Evolutionary conservation across 2,329 filamentous ascomycete genomes (phyloP).

Genomic region (Fusarium siculi): DNA sequence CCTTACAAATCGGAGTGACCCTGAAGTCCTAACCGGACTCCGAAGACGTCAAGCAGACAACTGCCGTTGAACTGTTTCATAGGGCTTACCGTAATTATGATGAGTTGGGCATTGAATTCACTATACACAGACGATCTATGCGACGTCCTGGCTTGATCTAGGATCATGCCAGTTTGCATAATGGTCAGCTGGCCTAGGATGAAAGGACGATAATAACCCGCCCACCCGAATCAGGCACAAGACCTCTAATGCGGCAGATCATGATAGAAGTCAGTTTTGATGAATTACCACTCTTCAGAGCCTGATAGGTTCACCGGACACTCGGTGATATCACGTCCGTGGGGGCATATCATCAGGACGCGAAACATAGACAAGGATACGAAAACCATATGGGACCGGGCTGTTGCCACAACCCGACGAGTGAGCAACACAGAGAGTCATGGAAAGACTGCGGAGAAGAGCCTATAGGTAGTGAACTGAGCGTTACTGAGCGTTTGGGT

Average conservation of each 20-base stretch:
- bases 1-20: neutral
- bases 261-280: neutral
- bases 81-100: neutral
- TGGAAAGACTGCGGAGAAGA: neutral
- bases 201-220: neutral
- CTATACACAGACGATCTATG: neutral
- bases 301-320: neutral
- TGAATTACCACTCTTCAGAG: neutral
- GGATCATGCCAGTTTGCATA: neutral
- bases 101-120: neutral
- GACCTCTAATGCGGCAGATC: neutral
- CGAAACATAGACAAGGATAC: slow-evolving; percentile 4
- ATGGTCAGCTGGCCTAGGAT: neutral
- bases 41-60: neutral
- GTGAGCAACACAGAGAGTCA: neutral
- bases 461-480: neutral
- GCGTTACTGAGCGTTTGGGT: neutral
- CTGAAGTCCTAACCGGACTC: neutral
- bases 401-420: neutral
- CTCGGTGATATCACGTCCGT: neutral
- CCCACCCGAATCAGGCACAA: neutral
- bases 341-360: neutral
- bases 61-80: neutral
- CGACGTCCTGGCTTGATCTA: neutral
- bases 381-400: neutral